Evolutionary conservation across 129 eudicot genomes (phyloP), one percentile per base, ranked within the genome.

Genomic region (Lonicera japonica): DNA sequence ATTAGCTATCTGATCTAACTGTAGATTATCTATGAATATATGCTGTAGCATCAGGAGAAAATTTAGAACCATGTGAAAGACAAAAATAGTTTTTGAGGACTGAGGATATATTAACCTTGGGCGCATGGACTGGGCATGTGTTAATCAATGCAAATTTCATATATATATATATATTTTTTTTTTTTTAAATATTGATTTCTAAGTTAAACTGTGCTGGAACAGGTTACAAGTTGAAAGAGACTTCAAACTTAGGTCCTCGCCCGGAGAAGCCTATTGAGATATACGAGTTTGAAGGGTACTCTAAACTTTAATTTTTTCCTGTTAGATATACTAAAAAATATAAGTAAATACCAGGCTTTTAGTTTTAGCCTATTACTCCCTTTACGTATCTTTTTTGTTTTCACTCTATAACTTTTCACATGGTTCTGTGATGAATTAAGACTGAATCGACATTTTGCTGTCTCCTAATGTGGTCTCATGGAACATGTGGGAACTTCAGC

Each of bases 251-350:
- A 72, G 99, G 99, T 52, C 99, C 95, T 25, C 85, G 99, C 23
- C 99, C 99, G 3, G 87, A 74, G 56, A 80, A 80, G 72, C 95
- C 99, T 61, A 88, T 94, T 23, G 99, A 94, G 79, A 72, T 94
- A 64, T 94, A 94, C 34, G 99, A 94, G 63, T 94, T 85, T 78
- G 99, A 88, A 75, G 76, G 99, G 96, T 94, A 82, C 61, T 39
- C 13, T 16, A 21, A 25, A 22, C 19, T 41, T 39, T 41, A 47
- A 16, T 5, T 9, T 45, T 29, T 48, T 70, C n/a, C 48, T 34
- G 62, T 63, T 39, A 48, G 34, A 50, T 46, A 59, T 11, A 63
- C 18, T 10, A 43, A n/a, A n/a, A n/a, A n/a, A 10, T 11, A 45
- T 8, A 45, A 2, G 54, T 50, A 21, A 48, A 24, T 46, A 39